Evolutionary conservation across 2,329 filamentous ascomycete genomes (phyloP).

Genomic region (Colletotrichum spinosum): DNA sequence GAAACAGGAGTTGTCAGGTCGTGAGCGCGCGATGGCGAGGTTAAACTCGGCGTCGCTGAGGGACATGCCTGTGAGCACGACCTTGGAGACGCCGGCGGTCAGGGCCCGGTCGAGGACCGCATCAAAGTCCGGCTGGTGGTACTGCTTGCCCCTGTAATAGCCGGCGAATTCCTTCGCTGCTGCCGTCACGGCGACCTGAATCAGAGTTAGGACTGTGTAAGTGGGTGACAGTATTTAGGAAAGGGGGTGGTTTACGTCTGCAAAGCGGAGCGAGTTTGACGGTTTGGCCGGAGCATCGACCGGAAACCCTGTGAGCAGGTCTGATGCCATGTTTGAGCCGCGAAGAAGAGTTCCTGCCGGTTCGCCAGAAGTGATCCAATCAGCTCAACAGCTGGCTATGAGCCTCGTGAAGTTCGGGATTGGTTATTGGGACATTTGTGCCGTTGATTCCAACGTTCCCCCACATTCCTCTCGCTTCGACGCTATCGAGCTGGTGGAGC

Average conservation of each 20-base stretch:
- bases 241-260: conserved; percentile 17
- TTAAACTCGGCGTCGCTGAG: conserved; percentile 45
- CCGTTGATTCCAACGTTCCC: conserved; percentile 9
- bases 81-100: conserved; percentile 54
- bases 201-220: background rate
- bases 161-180: conserved; percentile 60
- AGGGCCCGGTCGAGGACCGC: conserved; percentile 54
- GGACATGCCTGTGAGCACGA: conserved; percentile 55
- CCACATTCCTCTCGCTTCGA: conserved; percentile 27
- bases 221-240: background rate
- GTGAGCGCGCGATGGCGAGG: conserved; percentile 43
- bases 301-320: conserved; percentile 26
- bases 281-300: conserved; percentile 20
- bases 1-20: conserved; percentile 48
- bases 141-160: conserved; percentile 61
- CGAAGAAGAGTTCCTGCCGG: background rate
- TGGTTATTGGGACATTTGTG: background rate
- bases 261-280: conserved; percentile 23
- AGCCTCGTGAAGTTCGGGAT: background rate
- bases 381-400: too few relatives aligned
- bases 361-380: too few relatives aligned
- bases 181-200: conserved; percentile 51
- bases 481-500: conserved; percentile 14
- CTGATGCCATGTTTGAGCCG: conserved; percentile 14
- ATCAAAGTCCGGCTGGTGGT: conserved; percentile 58